Percentiles rank a stretch among this genome's conserved stretches.
These are phyloP conservation scores for Pseudovirgaria hyperparasitica DNA, from an alignment of 2,329 filamentous ascomycete genomes.

Conservation along the genomic window DNA sequence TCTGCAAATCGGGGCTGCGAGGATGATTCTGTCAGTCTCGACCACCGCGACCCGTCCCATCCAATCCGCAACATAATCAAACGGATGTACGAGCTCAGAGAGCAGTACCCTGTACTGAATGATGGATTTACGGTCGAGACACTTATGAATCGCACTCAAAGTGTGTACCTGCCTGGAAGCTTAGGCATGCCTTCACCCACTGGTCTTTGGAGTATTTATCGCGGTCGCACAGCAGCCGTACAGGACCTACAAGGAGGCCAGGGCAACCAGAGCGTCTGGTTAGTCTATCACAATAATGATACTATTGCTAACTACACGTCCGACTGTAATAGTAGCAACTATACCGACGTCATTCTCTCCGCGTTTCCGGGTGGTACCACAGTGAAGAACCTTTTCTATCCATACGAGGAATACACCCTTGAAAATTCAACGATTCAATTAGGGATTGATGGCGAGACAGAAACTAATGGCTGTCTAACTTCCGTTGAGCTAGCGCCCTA, in stretches of 20 bases:
- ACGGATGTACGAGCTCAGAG: conserved; percentile 47
- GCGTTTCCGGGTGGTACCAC: conserved; percentile 41
- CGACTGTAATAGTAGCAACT: conserved; percentile 42
- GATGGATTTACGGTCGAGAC: conserved; percentile 44
- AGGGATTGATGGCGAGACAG: conserved; percentile 10
- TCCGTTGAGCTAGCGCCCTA: conserved; percentile 41
- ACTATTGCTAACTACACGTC: conserved; percentile 41
- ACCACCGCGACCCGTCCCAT: conserved; percentile 50
- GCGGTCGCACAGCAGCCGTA: conserved; percentile 35
- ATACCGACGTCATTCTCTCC: conserved; percentile 38
- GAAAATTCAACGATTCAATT: conserved; percentile 32
- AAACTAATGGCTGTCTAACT: conserved; percentile 44
- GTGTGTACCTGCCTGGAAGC: conserved; percentile 11
- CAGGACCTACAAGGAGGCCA: conserved; percentile 35
- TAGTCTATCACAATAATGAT: conserved; percentile 39
- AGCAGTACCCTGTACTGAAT: conserved; percentile 44
- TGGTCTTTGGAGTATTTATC: conserved; percentile 45
- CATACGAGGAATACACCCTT: conserved; percentile 44
- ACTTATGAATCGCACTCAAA: conserved; percentile 42
- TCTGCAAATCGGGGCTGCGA: conserved; percentile 41
- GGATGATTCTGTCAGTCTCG: conserved; percentile 43
- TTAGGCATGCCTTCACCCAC: conserved; percentile 11
- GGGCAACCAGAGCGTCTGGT: conserved; percentile 38
- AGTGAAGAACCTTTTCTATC: conserved; percentile 51
- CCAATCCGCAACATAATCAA: conserved; percentile 49